Conservation (phyloP, 176 grass and related monocot genomes). For the Eragrostis curvula region DNA sequence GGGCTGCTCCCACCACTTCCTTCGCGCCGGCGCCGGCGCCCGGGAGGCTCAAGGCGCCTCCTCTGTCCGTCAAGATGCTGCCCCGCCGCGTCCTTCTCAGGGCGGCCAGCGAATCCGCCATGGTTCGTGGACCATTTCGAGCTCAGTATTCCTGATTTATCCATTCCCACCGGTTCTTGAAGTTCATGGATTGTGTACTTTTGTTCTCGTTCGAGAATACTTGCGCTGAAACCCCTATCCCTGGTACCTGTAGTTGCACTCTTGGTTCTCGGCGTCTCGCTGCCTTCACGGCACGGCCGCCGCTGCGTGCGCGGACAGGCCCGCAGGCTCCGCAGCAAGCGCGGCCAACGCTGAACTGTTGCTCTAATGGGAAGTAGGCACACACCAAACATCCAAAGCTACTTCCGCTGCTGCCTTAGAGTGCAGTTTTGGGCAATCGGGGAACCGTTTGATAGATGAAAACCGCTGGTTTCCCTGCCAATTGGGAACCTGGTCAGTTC, state of each 20-base stretch:
- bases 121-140: constrained; percentile 29
- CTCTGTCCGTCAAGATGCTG: not conserved
- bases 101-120: constrained; percentile 33
- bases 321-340: not conserved
- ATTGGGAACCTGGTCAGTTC: not conserved
- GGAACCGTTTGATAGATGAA: constrained; percentile 8
- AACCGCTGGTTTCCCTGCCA: not conserved
- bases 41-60: not conserved
- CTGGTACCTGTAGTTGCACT: not conserved
- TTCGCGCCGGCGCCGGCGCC: constrained; percentile 29
- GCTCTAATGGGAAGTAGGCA: not conserved
- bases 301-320: not conserved
- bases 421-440: not conserved
- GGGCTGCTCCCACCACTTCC: constrained; percentile 34
- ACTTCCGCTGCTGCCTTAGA: not conserved
- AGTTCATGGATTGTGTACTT: not conserved
- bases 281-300: no score
- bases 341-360: not conserved
- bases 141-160: not conserved
- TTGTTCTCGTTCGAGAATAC: not conserved
- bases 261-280: not conserved
- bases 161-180: not conserved
- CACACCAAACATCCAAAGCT: not conserved
- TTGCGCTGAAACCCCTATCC: not conserved
- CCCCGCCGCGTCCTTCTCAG: constrained; percentile 23